These are phyloP conservation scores for Hypericum perforatum DNA, from an alignment of 345 rosid genomes.

Conservation along the genomic window DNA sequence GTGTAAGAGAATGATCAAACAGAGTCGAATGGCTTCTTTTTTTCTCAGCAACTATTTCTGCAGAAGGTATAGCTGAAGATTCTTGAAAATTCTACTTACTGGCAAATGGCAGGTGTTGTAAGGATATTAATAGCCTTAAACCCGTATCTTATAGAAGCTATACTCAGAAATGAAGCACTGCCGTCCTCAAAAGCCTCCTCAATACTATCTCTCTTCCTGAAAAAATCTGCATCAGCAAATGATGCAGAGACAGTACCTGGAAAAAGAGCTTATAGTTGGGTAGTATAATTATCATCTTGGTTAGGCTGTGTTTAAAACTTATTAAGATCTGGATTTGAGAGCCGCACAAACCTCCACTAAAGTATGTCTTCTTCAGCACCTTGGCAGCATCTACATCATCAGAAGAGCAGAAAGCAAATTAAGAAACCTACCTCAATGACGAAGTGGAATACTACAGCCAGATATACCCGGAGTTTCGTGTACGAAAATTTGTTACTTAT, in stretches of 20 bases:
- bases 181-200: slow-evolving; percentile 95
- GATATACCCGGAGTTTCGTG: no score
- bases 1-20: no score
- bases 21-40: neutral
- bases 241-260: slow-evolving; percentile 91
- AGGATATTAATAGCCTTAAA: slow-evolving; percentile 67
- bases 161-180: slow-evolving; percentile 71
- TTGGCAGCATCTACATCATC: slow-evolving; percentile 66
- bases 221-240: slow-evolving; percentile 90
- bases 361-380: slow-evolving; percentile 72
- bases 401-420: slow-evolving; percentile 9
- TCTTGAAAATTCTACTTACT: slow-evolving; percentile 30
- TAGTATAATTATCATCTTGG: neutral
- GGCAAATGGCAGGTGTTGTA: slow-evolving; percentile 47
- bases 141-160: slow-evolving; percentile 74
- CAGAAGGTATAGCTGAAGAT: neutral
- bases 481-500: no score
- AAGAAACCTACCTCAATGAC: no score
- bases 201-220: slow-evolving; percentile 70
- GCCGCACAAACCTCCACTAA: slow-evolving; percentile 75
- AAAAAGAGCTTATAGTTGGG: slow-evolving; percentile 9
- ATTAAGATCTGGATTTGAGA: slow-evolving; percentile 10
- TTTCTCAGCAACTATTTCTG: neutral
- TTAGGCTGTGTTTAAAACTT: neutral
- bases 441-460: no score